Evolutionary conservation across 495 filamentous ascomycete genomes (phyloP).

Genomic region (Aspergillus steynii): DNA sequence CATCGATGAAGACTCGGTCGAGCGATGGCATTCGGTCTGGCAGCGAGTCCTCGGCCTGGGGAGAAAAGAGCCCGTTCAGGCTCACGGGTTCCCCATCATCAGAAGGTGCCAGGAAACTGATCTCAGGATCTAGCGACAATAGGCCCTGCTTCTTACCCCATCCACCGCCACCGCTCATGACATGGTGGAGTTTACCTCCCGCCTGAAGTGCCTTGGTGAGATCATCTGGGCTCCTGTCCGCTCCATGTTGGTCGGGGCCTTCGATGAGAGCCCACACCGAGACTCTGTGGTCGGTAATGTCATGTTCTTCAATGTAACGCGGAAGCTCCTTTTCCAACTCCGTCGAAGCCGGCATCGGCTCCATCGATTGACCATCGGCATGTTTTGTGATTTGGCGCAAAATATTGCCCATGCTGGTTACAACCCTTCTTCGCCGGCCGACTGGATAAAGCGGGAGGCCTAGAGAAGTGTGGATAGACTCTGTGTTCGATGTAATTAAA

Average conservation of each 20-base stretch:
- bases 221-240: constrained; percentile 21
- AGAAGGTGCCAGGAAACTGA: constrained; percentile 30
- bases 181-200: constrained; percentile 61
- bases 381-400: constrained; percentile 62
- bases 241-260: constrained; percentile 21
- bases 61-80: constrained; percentile 27
- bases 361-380: constrained; percentile 38
- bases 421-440: constrained; percentile 62
- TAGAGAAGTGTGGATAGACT: constrained; percentile 24
- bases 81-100: constrained; percentile 13
- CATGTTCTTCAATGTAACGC: constrained; percentile 52
- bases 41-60: constrained; percentile 8
- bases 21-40: constrained; percentile 22
- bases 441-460: constrained; percentile 62
- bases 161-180: constrained; percentile 85
- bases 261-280: constrained; percentile 77
- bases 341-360: constrained; percentile 64
- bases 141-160: constrained; percentile 88
- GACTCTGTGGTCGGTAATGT: constrained; percentile 49
- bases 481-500: constrained; percentile 22
- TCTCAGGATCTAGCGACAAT: constrained; percentile 77
- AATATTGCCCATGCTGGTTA: constrained; percentile 79
- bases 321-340: constrained; percentile 72
- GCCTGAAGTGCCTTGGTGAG: constrained; percentile 26
- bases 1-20: constrained; percentile 28